Conservation (phyloP, 164 flowering plant genomes). For the Warburgia ugandensis region DNA sequence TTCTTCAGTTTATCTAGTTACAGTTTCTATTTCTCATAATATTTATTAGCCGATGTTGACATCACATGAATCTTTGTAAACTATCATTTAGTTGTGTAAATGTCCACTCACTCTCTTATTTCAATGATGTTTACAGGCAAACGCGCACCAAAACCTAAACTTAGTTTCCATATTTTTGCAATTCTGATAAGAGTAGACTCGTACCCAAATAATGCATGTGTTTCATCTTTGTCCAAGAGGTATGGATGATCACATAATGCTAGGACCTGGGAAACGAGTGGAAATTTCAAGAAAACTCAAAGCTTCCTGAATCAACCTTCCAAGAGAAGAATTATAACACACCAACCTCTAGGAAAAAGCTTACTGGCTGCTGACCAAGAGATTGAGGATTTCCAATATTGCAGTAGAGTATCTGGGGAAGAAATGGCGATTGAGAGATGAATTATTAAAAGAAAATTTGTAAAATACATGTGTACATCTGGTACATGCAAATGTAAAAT, state of each 20-base stretch:
- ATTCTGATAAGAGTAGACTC: background rate
- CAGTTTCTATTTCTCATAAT: too few relatives aligned
- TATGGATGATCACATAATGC: conserved; percentile 87
- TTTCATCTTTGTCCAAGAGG: conserved; percentile 72
- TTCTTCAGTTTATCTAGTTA: too few relatives aligned
- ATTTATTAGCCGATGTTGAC: too few relatives aligned
- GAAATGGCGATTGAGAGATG: background rate
- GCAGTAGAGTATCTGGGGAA: conserved; percentile 84
- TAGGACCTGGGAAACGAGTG: conserved; percentile 50
- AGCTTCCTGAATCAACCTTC: background rate
- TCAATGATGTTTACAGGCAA: too few relatives aligned
- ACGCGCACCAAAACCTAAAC: too few relatives aligned
- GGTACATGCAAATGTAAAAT: too few relatives aligned
- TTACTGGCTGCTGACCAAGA: conserved; percentile 94
- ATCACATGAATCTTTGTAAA: too few relatives aligned
- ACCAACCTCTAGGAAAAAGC: conserved; percentile 91
- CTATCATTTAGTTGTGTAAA: too few relatives aligned
- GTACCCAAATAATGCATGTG: conserved; percentile 88
- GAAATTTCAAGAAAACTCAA: conserved; percentile 3
- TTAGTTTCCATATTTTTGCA: too few relatives aligned
- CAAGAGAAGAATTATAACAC: background rate
- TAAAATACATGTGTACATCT: background rate
- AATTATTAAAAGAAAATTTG: too few relatives aligned
- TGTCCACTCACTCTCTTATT: too few relatives aligned
- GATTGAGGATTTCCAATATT: conserved; percentile 99